Evolutionary conservation across 1,284 basidiomycete species (phyloP), one percentile per base, ranked within the genome.

Genomic region (Leccinum fallax): DNA sequence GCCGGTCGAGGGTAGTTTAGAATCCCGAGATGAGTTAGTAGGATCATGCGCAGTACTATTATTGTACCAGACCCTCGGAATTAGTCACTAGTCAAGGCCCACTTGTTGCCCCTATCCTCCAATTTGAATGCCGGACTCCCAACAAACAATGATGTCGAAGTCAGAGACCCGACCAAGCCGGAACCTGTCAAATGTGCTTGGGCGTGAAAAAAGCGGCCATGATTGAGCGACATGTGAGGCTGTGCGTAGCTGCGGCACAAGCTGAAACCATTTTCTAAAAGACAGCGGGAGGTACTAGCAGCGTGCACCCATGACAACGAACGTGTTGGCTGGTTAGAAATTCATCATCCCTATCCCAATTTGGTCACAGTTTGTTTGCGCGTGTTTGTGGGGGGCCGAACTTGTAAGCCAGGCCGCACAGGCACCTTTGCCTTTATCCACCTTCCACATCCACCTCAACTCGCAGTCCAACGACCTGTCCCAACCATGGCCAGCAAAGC

Each of bases 401-500:
- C 56, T 46, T 40, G 64, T 63, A 67, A 63, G 67, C 66, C 66
- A 46, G 53, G 65, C 66, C 63, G 62, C 71, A 58, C 63, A 64
- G 62, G 66, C 70, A 73, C 68, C 62, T 69, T 61, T 56, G 55
- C 52, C 66, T 68, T 59, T 30, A 57, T 68, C 51, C 72, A 58
- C 71, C 71, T 59, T 65, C 71, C 63, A 69, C 71, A 19, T 55
- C 57, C 43, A 38, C 30, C 56, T 24, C 43, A 57, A 6, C 36
- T 55, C 51, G 32, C 48, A 46, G 7, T 36, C 13, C 52, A 24
- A 32, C 32, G 32, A 56, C 34, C 16, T 34, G 3, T 56, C 55
- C 7, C 58, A 21, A 59, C 57, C 64, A 93, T 93, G 92, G 90
- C 92, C 54, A 88, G 85, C 73, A 93, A 93, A 80, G 88, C 90